Conservation (phyloP, 2,329 filamentous ascomycete species). For the Chaetomiaceae sp. region DNA sequence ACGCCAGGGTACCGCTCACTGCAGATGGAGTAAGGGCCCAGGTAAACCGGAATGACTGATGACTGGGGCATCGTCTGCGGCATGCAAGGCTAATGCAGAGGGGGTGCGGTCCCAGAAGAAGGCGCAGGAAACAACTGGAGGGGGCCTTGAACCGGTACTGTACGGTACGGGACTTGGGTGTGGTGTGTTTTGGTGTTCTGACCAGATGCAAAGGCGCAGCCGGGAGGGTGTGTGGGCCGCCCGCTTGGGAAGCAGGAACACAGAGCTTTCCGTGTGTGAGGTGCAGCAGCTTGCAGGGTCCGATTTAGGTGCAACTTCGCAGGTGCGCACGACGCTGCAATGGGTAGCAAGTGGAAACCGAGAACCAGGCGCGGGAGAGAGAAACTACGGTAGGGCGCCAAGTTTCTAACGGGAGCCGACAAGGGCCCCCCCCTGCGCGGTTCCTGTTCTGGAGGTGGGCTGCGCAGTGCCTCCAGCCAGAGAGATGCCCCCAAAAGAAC, state of each 20-base stretch:
- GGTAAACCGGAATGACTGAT: conserved; percentile 16
- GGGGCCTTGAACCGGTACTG: conserved; percentile 11
- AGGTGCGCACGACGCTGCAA: conserved; percentile 19
- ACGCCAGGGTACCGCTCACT: conserved; percentile 20
- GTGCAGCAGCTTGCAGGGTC: conserved; percentile 5
- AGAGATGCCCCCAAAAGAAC: conserved; percentile 2
- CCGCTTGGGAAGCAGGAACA: conserved; percentile 20
- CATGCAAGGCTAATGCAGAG: conserved; percentile 28
- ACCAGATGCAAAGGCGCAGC: conserved; percentile 21
- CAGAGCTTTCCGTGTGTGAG: conserved; percentile 6
- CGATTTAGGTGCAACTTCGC: conserved; percentile 10
- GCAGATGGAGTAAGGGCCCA: conserved; percentile 15
- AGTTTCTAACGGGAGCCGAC: conserved; percentile 8
- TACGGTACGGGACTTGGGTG: conserved; percentile 10
- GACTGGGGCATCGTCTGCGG: conserved; percentile 23
- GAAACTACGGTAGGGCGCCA: not conserved
- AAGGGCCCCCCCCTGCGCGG: conserved; percentile 2
- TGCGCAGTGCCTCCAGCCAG: conserved; percentile 10
- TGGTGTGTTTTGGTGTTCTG: not conserved
- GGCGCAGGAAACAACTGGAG: conserved; percentile 23
- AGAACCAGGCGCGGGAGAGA: not conserved
- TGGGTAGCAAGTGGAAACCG: not conserved
- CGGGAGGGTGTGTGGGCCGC: conserved; percentile 13
- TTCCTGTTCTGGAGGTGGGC: conserved; percentile 2
- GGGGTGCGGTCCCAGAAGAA: conserved; percentile 19